Conservation (phyloP, 805 yeast genomes). For the Naumovozyma baii region DNA sequence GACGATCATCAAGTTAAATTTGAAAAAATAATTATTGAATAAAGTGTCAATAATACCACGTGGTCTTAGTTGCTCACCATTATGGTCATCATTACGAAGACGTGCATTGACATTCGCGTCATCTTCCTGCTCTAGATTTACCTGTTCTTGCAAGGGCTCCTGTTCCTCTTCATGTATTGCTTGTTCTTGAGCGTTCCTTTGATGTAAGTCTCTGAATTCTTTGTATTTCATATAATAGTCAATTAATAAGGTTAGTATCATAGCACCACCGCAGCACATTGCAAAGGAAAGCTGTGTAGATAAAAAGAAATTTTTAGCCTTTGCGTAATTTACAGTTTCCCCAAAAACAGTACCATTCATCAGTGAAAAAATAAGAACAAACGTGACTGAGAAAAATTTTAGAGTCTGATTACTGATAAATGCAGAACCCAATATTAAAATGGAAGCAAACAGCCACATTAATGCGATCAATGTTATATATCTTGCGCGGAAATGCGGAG, state of each 20-base stretch:
- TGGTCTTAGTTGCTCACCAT: background rate
- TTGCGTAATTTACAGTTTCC: background rate
- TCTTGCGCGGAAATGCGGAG: conserved; percentile 63
- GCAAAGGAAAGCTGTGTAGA: background rate
- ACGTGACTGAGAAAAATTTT: background rate
- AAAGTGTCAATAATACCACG: background rate
- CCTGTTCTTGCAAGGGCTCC: background rate
- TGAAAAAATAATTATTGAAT: background rate
- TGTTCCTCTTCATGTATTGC: background rate
- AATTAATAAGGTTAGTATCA: background rate
- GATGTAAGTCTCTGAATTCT: background rate
- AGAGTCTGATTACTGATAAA: conserved; percentile 7
- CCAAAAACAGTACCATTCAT: background rate
- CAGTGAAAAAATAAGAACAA: background rate
- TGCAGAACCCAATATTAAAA: conserved; percentile 18
- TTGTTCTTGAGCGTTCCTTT: background rate
- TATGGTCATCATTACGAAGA: background rate
- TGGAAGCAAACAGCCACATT: conserved; percentile 39
- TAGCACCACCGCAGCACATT: background rate
- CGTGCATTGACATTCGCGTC: background rate
- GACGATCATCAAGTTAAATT: background rate
- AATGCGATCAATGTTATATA: conserved; percentile 35
- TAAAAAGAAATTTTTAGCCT: too few relatives aligned
- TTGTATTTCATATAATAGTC: background rate
- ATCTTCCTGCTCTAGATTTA: background rate